phyloP scores from a whole-genome alignment of 192 early-diverging fungal species.

The Gryganskiella cystojenkinii region DNA sequence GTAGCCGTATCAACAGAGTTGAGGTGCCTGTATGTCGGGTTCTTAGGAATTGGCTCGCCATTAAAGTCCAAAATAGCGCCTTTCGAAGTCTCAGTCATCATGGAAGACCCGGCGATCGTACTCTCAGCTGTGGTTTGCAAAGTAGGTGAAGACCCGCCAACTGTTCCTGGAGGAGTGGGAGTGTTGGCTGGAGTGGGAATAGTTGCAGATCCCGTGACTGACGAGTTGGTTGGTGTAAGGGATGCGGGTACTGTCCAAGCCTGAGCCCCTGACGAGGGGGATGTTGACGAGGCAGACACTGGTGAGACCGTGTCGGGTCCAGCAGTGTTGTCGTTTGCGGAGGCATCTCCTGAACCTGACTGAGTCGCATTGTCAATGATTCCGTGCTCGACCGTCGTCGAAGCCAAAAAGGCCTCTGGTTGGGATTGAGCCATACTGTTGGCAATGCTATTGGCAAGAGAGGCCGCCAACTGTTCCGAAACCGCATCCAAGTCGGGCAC shows the following conservation, averaged over 20 bases:
- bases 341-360: background rate
- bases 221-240: constrained; percentile 9
- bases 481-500: constrained; percentile 42
- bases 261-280: constrained; percentile 8
- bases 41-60: constrained; percentile 10
- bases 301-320: no score
- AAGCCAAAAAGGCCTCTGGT: constrained; percentile 4
- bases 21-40: constrained; percentile 21
- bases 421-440: constrained; percentile 23
- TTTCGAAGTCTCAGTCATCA: background rate
- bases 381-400: background rate
- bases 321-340: no score
- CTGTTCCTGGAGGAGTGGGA: constrained; percentile 13
- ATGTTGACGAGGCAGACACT: constrained; percentile 2
- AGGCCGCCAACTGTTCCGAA: constrained; percentile 32
- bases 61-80: background rate
- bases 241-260: constrained; percentile 15
- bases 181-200: constrained; percentile 42
- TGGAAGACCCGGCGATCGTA: background rate
- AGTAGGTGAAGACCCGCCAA: background rate
- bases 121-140: background rate
- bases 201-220: background rate
- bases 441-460: constrained; percentile 28
- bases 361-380: background rate
- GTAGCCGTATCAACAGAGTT: constrained; percentile 9